These are phyloP conservation scores for Trichoderma asperelloides DNA, from an alignment of 495 filamentous ascomycete genomes.

Conservation along the genomic window DNA sequence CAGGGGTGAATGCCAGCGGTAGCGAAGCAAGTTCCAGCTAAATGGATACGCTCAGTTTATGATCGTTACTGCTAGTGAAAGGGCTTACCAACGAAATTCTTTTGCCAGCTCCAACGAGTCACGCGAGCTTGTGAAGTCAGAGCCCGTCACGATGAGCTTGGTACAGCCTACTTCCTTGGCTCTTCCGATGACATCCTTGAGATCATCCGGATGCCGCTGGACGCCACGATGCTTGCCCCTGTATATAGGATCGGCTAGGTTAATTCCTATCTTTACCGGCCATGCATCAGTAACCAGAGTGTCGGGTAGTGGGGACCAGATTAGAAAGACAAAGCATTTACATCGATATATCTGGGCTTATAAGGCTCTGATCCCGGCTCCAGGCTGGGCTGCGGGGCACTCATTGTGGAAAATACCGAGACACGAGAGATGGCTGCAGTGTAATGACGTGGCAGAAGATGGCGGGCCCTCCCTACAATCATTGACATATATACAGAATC, in stretches of 20 bases:
- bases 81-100: constrained; percentile 53
- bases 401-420: constrained; percentile 16
- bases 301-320: not conserved
- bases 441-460: constrained; percentile 3
- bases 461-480: constrained; percentile 11
- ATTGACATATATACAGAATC: not conserved
- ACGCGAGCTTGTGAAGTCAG: constrained; percentile 66
- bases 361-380: constrained; percentile 18
- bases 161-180: constrained; percentile 67
- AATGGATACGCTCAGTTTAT: constrained; percentile 10
- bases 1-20: constrained; percentile 95
- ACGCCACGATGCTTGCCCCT: constrained; percentile 76
- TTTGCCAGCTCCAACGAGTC: constrained; percentile 65
- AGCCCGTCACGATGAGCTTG: constrained; percentile 93
- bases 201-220: constrained; percentile 68
- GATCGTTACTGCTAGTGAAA: not conserved
- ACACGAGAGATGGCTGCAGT: constrained; percentile 3
- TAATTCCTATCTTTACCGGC: constrained; percentile 66
- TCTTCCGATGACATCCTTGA: constrained; percentile 64
- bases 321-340: constrained; percentile 24
- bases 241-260: constrained; percentile 84
- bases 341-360: constrained; percentile 51
- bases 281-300: not conserved
- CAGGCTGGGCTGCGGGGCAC: constrained; percentile 12
- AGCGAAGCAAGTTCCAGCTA: constrained; percentile 72